These are phyloP conservation scores for Diphasiastrum complanatum DNA, from an alignment of 83 land plant genomes.

Conservation along the genomic window DNA sequence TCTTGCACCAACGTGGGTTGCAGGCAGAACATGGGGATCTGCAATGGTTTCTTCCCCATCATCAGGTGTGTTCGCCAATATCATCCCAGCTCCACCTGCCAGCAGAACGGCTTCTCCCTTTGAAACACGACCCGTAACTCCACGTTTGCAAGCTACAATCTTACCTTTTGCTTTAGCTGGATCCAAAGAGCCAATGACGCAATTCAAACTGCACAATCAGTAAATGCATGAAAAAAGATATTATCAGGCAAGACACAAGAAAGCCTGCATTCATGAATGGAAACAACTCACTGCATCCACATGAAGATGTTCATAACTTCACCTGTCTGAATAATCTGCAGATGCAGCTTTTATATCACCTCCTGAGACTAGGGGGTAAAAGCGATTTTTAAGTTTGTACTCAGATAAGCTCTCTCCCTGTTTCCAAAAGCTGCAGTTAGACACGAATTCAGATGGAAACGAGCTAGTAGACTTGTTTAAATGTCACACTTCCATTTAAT, in stretches of 20 bases:
- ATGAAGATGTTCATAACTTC: neutral
- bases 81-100: conserved; percentile 37
- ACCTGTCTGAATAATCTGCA: neutral
- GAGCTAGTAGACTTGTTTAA: no score
- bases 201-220: conserved; percentile 4
- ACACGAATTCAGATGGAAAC: no score
- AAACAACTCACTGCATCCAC: no score
- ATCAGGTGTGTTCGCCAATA: conserved; percentile 16
- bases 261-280: no score
- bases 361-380: neutral
- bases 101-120: conserved; percentile 24
- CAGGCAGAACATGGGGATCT: conserved; percentile 25
- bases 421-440: no score
- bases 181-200: conserved; percentile 17
- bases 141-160: conserved; percentile 31
- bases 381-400: neutral
- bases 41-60: neutral
- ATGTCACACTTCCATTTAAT: no score
- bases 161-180: conserved; percentile 25
- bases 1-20: neutral
- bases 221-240: neutral
- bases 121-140: conserved; percentile 10
- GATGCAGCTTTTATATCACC: neutral
- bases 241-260: neutral
- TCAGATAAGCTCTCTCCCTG: neutral